A percentile compares a stretch with the other conserved stretches of the same genome.
Evolutionary conservation across 345 rosid genomes (phyloP).

Genomic region (Melaleuca quinquenervia): DNA sequence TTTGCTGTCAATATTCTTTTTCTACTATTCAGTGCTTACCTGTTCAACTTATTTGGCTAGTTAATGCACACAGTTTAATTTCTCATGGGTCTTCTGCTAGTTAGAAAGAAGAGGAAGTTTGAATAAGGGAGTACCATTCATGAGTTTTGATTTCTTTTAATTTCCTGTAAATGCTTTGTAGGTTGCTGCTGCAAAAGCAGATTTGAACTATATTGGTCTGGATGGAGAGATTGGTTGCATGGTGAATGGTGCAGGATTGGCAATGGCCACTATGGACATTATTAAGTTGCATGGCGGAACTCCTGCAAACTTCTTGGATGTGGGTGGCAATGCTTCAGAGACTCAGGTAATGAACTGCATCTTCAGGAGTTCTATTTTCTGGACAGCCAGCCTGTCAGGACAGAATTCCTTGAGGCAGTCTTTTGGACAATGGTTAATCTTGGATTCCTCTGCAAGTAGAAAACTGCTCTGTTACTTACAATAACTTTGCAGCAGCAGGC

Average conservation of each 20-base stretch:
- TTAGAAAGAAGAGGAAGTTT: neutral
- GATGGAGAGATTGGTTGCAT: conserved; percentile 99
- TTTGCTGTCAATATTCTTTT: neutral
- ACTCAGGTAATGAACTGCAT: conserved; percentile 46
- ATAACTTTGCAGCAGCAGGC: neutral
- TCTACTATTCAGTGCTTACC: neutral
- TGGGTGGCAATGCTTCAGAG: conserved; percentile 98
- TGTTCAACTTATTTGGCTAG: neutral
- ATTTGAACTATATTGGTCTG: conserved; percentile 92
- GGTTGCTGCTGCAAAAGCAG: conserved; percentile 96
- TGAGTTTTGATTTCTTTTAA: neutral
- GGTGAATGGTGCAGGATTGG: conserved; percentile 99
- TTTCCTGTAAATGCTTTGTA: conserved; percentile 11
- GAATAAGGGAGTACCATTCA: neutral
- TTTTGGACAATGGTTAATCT: neutral
- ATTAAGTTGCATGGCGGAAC: conserved; percentile 98
- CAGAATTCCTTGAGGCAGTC: neutral
- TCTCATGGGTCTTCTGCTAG: neutral
- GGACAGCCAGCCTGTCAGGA: neutral
- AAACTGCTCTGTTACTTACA: neutral
- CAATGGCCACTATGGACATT: conserved; percentile 99
- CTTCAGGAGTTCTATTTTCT: neutral
- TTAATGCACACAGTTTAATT: neutral
- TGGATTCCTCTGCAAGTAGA: neutral
- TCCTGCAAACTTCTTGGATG: conserved; percentile 97